Conservation (phyloP, 192 early-diverging fungal species). For the Ambispora gerdemannii region DNA sequence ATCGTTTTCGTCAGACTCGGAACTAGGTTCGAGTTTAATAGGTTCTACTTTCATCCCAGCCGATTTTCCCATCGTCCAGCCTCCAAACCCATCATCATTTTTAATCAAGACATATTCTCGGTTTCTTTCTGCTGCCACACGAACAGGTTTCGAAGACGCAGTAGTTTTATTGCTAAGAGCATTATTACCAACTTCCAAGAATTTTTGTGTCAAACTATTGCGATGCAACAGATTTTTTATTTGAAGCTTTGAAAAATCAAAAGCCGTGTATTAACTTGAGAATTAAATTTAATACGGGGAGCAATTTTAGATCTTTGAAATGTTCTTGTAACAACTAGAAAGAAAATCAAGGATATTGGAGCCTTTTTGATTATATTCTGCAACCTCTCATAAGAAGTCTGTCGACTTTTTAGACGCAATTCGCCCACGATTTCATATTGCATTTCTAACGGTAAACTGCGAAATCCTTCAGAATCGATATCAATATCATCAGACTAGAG, state of each 20-base stretch:
- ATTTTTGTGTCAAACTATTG: conserved; percentile 80
- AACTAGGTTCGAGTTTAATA: conserved; percentile 39
- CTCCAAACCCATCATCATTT: conserved; percentile 66
- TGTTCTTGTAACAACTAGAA: too few relatives aligned
- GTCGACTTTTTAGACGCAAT: conserved; percentile 74
- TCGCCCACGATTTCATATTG: conserved; percentile 96
- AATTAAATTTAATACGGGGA: not conserved
- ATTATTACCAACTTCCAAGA: conserved; percentile 46
- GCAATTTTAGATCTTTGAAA: not conserved
- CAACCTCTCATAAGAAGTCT: conserved; percentile 70
- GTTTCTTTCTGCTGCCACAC: conserved; percentile 80
- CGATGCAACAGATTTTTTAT: conserved; percentile 80
- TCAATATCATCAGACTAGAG: conserved; percentile 53
- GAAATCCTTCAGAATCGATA: conserved; percentile 77
- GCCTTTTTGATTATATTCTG: conserved; percentile 68
- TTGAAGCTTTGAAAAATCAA: conserved; percentile 90
- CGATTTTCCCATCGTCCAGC: conserved; percentile 62
- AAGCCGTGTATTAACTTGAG: conserved; percentile 50
- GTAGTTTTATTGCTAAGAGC: conserved; percentile 35
- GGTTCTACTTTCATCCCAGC: conserved; percentile 21
- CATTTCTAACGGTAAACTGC: conserved; percentile 68
- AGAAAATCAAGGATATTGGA: conserved; percentile 24
- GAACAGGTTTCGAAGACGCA: conserved; percentile 38
- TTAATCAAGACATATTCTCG: conserved; percentile 83
- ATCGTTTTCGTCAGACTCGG: conserved; percentile 33